Evolutionary conservation across 139 green algal species (phyloP).

Genomic region (Desmodesmus armatus): DNA sequence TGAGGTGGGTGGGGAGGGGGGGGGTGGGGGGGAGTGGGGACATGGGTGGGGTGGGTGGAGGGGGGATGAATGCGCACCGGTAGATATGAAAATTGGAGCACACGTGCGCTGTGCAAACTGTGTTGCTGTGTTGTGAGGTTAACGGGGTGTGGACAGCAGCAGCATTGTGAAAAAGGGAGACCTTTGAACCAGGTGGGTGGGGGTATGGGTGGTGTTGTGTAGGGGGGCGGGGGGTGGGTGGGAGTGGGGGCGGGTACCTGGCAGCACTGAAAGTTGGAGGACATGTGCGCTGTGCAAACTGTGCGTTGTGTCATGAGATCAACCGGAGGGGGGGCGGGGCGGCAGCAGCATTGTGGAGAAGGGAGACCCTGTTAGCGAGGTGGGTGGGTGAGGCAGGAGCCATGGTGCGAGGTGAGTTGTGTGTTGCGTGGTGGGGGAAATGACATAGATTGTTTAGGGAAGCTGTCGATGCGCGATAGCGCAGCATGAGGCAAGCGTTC

Average conservation of each 20-base stretch:
- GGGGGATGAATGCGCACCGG: background rate
- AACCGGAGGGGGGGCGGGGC: constrained; percentile 64
- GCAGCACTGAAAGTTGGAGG: too few species aligned
- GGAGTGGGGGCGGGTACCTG: too few species aligned
- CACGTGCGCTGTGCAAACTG: too few species aligned
- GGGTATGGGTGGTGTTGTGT: too few species aligned
- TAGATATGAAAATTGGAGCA: background rate
- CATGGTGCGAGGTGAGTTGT: background rate
- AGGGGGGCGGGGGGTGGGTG: too few species aligned
- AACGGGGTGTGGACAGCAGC: background rate
- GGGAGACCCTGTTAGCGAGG: constrained; percentile 66
- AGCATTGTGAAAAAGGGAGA: background rate
- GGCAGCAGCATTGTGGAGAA: constrained; percentile 74
- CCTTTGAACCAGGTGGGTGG: too few species aligned
- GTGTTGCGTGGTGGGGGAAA: background rate
- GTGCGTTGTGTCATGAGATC: too few species aligned
- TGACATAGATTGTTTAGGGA: background rate
- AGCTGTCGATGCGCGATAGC: background rate
- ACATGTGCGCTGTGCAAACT: too few species aligned
- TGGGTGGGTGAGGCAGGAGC: background rate
- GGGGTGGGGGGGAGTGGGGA: background rate
- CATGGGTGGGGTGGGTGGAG: background rate
- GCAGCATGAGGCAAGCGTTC: background rate
- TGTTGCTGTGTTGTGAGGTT: background rate
- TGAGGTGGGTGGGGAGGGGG: background rate